Percentiles rank a stretch among this genome's conserved stretches.
phyloP scores from a whole-genome alignment of 2,329 filamentous ascomycete species.

The Coleophoma eucalyptorum region DNA sequence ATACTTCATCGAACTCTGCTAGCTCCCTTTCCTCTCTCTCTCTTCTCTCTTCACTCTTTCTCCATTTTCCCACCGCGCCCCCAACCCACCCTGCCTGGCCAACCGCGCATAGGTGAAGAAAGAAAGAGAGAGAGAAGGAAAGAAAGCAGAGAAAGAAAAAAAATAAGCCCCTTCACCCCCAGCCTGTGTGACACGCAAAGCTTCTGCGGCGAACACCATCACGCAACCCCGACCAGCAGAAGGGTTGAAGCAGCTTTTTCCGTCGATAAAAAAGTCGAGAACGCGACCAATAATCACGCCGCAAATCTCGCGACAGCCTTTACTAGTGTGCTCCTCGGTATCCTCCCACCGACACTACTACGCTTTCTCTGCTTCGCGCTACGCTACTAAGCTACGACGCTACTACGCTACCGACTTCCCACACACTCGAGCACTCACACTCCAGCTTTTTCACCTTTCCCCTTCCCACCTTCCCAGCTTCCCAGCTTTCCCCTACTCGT shows the following conservation, averaged over 20 bases:
- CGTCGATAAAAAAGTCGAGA: background rate
- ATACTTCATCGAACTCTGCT: background rate
- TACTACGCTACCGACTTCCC: background rate
- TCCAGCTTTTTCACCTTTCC: background rate
- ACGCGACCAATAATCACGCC: background rate
- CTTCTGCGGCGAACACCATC: background rate
- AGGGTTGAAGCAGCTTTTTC: too few species aligned
- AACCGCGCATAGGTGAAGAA: too few species aligned
- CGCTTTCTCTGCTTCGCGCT: too few species aligned
- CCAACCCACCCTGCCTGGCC: background rate
- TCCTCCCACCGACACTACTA: background rate
- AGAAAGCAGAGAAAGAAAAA: too few species aligned
- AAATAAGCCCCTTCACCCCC: background rate
- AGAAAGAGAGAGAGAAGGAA: too few species aligned
- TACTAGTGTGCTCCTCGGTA: background rate
- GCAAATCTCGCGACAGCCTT: background rate
- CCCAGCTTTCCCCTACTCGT: too few species aligned
- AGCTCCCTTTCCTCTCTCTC: background rate
- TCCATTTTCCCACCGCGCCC: background rate
- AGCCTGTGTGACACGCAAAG: background rate
- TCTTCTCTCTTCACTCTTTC: background rate
- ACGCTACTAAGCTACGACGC: too few species aligned
- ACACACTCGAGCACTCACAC: background rate
- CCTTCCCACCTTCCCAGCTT: too few species aligned
- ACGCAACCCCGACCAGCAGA: too few species aligned